Evolutionary conservation across 805 yeast species (phyloP).

Genomic region (Wickerhamomyces alni): DNA sequence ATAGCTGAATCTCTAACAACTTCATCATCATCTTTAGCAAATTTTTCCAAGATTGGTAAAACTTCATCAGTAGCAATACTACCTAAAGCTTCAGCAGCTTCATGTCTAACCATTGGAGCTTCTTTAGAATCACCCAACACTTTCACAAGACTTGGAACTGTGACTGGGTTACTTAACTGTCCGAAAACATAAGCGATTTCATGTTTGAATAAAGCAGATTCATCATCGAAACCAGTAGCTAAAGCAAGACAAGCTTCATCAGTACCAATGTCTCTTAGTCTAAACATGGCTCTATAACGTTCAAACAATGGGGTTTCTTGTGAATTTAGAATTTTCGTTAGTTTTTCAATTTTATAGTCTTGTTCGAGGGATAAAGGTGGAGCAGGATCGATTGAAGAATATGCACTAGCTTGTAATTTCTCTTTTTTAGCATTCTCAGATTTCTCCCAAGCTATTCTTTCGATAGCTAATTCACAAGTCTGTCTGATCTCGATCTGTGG

Average conservation of each 20-base stretch:
- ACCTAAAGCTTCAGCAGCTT: constrained; percentile 98
- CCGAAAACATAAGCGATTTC: constrained; percentile 98
- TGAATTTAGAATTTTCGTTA: constrained; percentile 67
- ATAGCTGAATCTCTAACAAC: constrained; percentile 96
- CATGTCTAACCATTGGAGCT: constrained; percentile 99
- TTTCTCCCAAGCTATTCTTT: constrained; percentile 88
- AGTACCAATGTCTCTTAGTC: constrained; percentile 90
- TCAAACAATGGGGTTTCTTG: constrained; percentile 77
- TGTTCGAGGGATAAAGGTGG: constrained; percentile 82
- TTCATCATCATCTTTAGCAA: constrained; percentile 72
- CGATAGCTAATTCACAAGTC: constrained; percentile 96
- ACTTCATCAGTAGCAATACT: constrained; percentile 95
- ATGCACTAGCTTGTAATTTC: constrained; percentile 65
- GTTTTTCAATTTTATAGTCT: constrained; percentile 55
- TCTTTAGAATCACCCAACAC: constrained; percentile 72
- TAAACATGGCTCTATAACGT: constrained; percentile 97
- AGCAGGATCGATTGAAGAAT: constrained; percentile 93
- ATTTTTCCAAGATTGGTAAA: constrained; percentile 75
- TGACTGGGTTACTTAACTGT: constrained; percentile 88
- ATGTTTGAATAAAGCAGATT: constrained; percentile 92
- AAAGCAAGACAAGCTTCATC: constrained; percentile 90
- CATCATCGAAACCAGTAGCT: constrained; percentile 84
- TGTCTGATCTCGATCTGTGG: constrained; percentile 87
- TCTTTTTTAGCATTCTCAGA: constrained; percentile 63
- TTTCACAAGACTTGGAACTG: constrained; percentile 82